Evolutionary conservation across 192 early-diverging fungal species (phyloP), one percentile per base, ranked within the genome.

Genomic region (Coemansia sp.): DNA sequence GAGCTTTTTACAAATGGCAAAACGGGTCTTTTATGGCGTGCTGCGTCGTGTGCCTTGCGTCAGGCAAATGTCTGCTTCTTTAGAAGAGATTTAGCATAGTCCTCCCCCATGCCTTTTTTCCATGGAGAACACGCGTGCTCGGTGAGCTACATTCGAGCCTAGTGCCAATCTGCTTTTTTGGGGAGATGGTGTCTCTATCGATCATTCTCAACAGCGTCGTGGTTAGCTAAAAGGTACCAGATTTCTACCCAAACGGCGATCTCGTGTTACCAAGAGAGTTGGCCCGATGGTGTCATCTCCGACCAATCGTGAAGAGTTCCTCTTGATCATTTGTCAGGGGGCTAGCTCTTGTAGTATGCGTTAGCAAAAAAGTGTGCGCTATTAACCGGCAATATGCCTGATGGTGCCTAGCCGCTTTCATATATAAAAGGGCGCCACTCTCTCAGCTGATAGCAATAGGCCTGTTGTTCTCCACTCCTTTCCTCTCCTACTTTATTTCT

Each of bases 341-440:
- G 52, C 52, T 55, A 55, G 52, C 26, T 26, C 48, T 26, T n/a
- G 5, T 55, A 55, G 52, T 55, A 3, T 16, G 26, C 14, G 13
- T 52, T 26, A 52, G 48, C n/a, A 52, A 52, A 25, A 11, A 26
- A 21, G 7, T 8, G 1, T 31, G 43, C 18, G 18, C 43, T 18
- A 45, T 52, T 52, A 26, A 11, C n/a, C 3, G 48, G 48, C 25
- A 52, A 55, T 55, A 55, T 31, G 5, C 26, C 28, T 3, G n/a
- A 55, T 28, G 16, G 52, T 21, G 52, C 13, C 52, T 55, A 28
- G 52, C 52, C 52, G 18, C 43, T 14, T 55, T 55, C 26, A 55
- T 31, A 28, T 55, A 55, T 31, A 55, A 55, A 55, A 55, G 26
- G 52, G 26, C 28, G 52, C 52, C 52, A n/a, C n/a, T 23, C 47